Evolutionary conservation across 2,329 filamentous ascomycete species (phyloP), one percentile per base, ranked within the genome.

Genomic region (Nemania diffusa): DNA sequence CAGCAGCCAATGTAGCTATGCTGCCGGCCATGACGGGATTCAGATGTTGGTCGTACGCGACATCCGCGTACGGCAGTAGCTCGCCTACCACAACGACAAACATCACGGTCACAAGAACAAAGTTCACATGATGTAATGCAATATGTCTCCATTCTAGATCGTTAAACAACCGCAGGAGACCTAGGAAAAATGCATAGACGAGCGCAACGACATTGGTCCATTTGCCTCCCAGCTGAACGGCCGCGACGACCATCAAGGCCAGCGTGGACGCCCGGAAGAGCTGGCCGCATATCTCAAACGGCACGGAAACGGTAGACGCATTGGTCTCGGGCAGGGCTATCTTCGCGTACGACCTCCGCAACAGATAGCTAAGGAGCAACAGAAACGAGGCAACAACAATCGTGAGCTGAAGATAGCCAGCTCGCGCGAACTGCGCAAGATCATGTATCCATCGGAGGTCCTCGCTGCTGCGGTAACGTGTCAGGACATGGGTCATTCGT

Each of bases 91-190:
- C 62, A 7, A 83, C 71, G 26, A 84, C 68, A 34, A 80, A 56
- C 26, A 84, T 71, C 61, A 79, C 73, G 48, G 75, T 71, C n/a
- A 75, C 73, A 53, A 83, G 76, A 46, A 82, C 78, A 65, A 83
- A 79, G 74, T 86, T 86, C 74, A 84, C 77, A 71, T 86, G 84
- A 64, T 84, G 82, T 51, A 86, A 76, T 15, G 81, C 79, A 57
- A 80, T 75, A 72, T 81, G 83, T 22, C 83, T 81, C 83, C 83
- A 85, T 69, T 78, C 75, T 60, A 80, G 67, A 64, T 82, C 76
- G 65, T 79, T 77, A 62, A 78, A 67, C 48, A 84, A 79, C 13
- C 84, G 80, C 27, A 80, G 56, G 24, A 85, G 73, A 26, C 84
- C 84, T 4, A 85, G 73, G 42, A 80, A 24, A 53, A 85, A 81